A percentile compares a stretch with the other conserved stretches of the same genome.
Evolutionary conservation across 345 rosid species (phyloP).

Genomic region (Populus simonii): DNA sequence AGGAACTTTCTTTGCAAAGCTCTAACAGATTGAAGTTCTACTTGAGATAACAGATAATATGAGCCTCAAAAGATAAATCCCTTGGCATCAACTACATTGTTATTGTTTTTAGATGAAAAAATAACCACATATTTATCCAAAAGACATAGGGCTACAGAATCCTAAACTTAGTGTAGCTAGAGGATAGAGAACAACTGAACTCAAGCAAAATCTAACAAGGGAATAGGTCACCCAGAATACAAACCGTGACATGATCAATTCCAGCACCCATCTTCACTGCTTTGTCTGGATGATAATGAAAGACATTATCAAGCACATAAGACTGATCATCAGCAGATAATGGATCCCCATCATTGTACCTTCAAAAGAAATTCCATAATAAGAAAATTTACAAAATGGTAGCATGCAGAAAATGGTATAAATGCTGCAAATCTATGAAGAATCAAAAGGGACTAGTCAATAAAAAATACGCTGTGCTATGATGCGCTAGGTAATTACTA

Average conservation of each 20-base stretch:
- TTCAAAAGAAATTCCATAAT: slow-evolving; percentile 30
- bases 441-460: not conserved
- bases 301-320: slow-evolving; percentile 55
- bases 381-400: slow-evolving; percentile 6
- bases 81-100: too few relatives aligned
- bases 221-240: slow-evolving; percentile 1
- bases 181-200: not conserved
- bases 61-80: not conserved
- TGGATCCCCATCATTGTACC: slow-evolving; percentile 81
- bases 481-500: not conserved
- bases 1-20: not conserved
- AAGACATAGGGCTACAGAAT: not conserved
- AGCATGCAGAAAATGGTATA: not conserved
- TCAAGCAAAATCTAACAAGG: not conserved
- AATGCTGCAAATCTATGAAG: not conserved
- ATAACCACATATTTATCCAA: not conserved
- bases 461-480: not conserved
- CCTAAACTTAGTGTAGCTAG: not conserved
- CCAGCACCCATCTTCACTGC: slow-evolving; percentile 69
- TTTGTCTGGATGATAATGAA: slow-evolving; percentile 76
- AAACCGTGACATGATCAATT: slow-evolving; percentile 71
- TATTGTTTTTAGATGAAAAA: too few relatives aligned
- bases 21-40: not conserved
- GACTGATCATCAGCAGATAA: slow-evolving; percentile 64
- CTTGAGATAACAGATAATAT: not conserved